Evolutionary conservation across 257 asterid genomes (phyloP).

Genomic region (Solanum chilense): DNA sequence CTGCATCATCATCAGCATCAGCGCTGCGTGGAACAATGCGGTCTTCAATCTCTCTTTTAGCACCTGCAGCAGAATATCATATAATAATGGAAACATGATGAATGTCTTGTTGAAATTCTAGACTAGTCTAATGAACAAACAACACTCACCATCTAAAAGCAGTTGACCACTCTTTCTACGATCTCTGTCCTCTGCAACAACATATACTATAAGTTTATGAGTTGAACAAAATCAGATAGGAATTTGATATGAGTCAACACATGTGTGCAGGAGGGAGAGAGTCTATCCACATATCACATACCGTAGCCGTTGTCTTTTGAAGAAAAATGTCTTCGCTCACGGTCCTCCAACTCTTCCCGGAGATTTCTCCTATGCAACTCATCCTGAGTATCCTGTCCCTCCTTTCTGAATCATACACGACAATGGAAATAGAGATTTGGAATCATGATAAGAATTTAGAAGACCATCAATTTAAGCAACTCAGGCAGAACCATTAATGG

Average conservation of each 20-base stretch:
- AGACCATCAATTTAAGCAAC: background rate
- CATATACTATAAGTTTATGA: background rate
- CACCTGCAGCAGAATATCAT: conserved; percentile 29
- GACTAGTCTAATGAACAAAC: background rate
- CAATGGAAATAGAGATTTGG: background rate
- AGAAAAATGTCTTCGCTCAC: conserved; percentile 75
- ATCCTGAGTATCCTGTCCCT: conserved; percentile 83
- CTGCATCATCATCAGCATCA: conserved; percentile 87
- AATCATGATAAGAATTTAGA: background rate
- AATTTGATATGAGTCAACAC: background rate
- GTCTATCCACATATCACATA: background rate
- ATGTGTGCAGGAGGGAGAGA: background rate
- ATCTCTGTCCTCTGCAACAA: conserved; percentile 73
- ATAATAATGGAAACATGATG: background rate
- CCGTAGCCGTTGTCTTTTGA: conserved; percentile 39
- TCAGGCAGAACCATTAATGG: background rate
- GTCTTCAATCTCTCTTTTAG: conserved; percentile 66
- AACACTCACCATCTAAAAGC: conserved; percentile 69
- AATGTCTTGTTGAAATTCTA: background rate
- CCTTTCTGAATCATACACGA: conserved; percentile 30
- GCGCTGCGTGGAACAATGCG: conserved; percentile 65
- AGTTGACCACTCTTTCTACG: conserved; percentile 74
- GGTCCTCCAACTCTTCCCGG: conserved; percentile 68
- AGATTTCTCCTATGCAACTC: conserved; percentile 67
- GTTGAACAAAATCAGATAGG: background rate